Evolutionary conservation across 2,329 filamentous ascomycete genomes (phyloP).

Genomic region (Diaporthe helianthi): DNA sequence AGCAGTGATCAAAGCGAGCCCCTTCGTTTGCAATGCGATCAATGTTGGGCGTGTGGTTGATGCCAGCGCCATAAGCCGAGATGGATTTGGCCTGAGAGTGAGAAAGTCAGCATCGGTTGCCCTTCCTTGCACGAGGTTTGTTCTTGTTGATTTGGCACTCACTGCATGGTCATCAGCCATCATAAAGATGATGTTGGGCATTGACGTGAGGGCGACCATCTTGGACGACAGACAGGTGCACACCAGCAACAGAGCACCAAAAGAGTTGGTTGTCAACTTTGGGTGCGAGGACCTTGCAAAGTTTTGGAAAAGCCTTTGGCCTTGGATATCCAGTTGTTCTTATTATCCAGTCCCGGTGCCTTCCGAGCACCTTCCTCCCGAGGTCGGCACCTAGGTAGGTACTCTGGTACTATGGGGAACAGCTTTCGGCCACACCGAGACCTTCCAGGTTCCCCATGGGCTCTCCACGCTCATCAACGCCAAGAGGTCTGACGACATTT

Average conservation of each 20-base stretch:
- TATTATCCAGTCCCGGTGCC: not conserved
- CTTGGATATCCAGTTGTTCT: not conserved
- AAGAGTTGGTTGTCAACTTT: not conserved
- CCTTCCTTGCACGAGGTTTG: too few relatives aligned
- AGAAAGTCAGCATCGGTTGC: not conserved
- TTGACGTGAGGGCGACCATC: slow-evolving; percentile 14
- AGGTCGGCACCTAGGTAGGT: too few relatives aligned
- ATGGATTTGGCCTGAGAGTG: slow-evolving; percentile 50
- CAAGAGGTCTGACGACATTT: not conserved
- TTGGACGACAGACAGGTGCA: not conserved
- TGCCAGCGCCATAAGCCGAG: slow-evolving; percentile 55
- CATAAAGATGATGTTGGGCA: slow-evolving; percentile 15
- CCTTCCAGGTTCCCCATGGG: not conserved
- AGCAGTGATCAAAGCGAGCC: slow-evolving; percentile 60
- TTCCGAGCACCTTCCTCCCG: too few relatives aligned
- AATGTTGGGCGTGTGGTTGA: slow-evolving; percentile 59
- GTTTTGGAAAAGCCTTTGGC: not conserved
- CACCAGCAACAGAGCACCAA: not conserved
- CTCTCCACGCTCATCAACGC: not conserved
- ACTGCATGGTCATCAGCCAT: slow-evolving; percentile 10
- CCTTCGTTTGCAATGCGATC: slow-evolving; percentile 57
- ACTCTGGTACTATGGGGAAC: not conserved
- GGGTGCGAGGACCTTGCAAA: not conserved
- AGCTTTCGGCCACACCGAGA: not conserved
- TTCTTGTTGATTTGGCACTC: not conserved